Base-by-base conservation (phyloP, 2,329 filamentous ascomycete genomes). In the Pseudopithomyces chartarum region DNA sequence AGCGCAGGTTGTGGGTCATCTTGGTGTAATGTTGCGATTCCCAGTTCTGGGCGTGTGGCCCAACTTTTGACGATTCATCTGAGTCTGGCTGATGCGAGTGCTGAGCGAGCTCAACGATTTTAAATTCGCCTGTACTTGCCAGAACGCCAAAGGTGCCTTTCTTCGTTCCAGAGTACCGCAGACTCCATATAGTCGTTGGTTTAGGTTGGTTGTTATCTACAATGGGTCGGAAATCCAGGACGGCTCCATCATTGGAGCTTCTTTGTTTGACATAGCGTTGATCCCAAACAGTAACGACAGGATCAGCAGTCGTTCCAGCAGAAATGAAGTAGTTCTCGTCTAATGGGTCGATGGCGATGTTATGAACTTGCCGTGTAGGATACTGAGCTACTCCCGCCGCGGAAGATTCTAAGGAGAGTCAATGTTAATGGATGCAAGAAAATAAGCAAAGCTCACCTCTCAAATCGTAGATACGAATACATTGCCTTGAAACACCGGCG, bases 271-370 rank as follows among this genome's bases (percentile, higher is more conserved):
- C 73, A 66, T 78, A 81, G 6, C 90, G 87, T 23, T 88, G 85
- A 69, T 94, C 90, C 90, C 90, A 94, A 32, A 94, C 82, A 72
- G 89, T 87, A 50, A 94, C 82, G 7, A 87, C 86, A 0, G 90
- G 88, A 48, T 91, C 87, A 56, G 91, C 90, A 12, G 91, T 79
- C 2, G 89, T 88, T 1, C 80, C 81, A 13, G 90, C 91, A 1
- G 91, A 93, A 1, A 91, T 87, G 76, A 95, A 94, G 74, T 92
- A 94, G 65, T 95, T 92, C 62, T 89, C 86, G 65, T 96, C 90
- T 20, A 87, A 81, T 58, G 90, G 90, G 76, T 95, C 90, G 58
- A 95, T 90, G 15, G 90, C 85, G 53, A 95, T 76, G 59, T 87
- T 87, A 67, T 88, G 83, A 8, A 88, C 85, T 63, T 86, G 85